Evolutionary conservation across 805 yeast species (phyloP).

Genomic region (Kregervanrija pseudodelftensis): DNA sequence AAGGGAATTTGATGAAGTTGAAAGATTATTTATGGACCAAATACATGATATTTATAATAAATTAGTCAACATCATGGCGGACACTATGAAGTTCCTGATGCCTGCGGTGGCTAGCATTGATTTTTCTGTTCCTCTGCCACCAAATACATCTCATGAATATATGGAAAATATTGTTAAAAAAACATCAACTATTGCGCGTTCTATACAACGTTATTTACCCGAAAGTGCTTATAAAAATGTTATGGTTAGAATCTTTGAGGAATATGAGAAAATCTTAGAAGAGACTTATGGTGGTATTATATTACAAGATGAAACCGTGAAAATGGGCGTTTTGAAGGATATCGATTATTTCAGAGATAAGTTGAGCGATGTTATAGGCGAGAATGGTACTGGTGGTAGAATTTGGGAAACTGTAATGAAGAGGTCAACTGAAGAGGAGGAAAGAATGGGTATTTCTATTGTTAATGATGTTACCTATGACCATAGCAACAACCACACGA

Average conservation of each 20-base stretch:
- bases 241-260: constrained; percentile 45
- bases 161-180: constrained; percentile 64
- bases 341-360: constrained; percentile 59
- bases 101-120: constrained; percentile 38
- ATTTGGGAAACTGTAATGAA: constrained; percentile 55
- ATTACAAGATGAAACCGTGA: constrained; percentile 32
- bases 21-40: constrained; percentile 46
- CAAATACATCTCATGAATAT: constrained; percentile 41
- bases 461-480: neutral
- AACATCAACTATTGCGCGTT: constrained; percentile 55
- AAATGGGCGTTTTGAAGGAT: constrained; percentile 36
- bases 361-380: constrained; percentile 49
- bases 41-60: constrained; percentile 56
- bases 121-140: constrained; percentile 40
- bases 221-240: constrained; percentile 38
- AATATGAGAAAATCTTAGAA: constrained; percentile 48
- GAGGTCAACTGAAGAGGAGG: constrained; percentile 43
- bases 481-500: neutral
- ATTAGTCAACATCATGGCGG: constrained; percentile 64
- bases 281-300: constrained; percentile 44
- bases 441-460: constrained; percentile 25
- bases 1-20: constrained; percentile 33
- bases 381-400: constrained; percentile 54
- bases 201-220: constrained; percentile 51
- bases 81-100: constrained; percentile 48